Evolutionary conservation across 2,329 filamentous ascomycete species (phyloP).

Genomic region (Epichloe baconii): DNA sequence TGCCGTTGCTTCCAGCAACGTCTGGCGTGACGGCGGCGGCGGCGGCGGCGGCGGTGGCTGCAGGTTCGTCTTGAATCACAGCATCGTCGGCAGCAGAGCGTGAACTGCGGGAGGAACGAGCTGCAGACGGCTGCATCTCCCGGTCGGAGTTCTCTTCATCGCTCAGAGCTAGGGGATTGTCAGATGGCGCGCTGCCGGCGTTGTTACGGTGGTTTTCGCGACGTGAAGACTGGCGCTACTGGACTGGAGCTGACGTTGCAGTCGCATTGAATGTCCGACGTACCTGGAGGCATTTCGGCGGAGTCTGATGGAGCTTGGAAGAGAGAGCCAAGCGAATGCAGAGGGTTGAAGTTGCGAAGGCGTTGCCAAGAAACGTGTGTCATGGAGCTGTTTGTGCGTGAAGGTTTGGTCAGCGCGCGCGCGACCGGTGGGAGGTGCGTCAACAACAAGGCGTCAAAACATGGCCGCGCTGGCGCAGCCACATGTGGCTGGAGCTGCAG

Average conservation of each 20-base stretch:
- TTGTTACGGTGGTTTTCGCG: not conserved
- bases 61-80: not conserved
- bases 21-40: slow-evolving; percentile 11
- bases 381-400: not conserved
- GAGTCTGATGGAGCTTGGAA: not conserved
- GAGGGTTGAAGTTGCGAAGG: not conserved
- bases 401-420: not conserved
- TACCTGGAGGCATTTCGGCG: slow-evolving; percentile 5
- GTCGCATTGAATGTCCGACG: not conserved
- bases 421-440: not conserved
- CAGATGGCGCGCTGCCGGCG: slow-evolving; percentile 6
- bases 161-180: slow-evolving; percentile 21
- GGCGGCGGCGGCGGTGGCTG: not conserved
- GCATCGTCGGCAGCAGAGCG: slow-evolving; percentile 8
- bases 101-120: slow-evolving; percentile 15
- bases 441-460: not conserved
- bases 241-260: not conserved
- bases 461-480: not conserved
- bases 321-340: not conserved
- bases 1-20: slow-evolving; percentile 14
- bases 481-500: not conserved
- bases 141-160: slow-evolving; percentile 23
- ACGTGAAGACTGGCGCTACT: not conserved
- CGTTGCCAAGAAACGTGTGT: not conserved
- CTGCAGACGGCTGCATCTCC: slow-evolving; percentile 11